Evolutionary conservation across 345 rosid species (phyloP), one percentile per base, ranked within the genome.

Genomic region (Gossypium turneri): DNA sequence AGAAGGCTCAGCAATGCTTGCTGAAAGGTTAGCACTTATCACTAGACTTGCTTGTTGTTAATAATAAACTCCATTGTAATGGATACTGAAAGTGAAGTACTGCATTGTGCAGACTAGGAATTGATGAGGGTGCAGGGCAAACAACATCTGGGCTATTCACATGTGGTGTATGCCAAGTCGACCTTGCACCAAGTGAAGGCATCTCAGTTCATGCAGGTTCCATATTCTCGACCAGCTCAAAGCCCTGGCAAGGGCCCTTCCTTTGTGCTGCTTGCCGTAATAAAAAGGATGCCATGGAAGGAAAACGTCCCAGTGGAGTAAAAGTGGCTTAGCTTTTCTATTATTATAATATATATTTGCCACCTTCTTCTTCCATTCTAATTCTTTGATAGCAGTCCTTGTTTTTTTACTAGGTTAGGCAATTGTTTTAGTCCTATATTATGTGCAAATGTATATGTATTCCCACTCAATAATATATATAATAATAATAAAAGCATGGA

Each of bases 261-360:
- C 92, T 94, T 0, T 94, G 97, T 43, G 75, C 84, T 11, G 94
- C 81, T 24, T 92, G 97, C 75, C 92, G 94, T 12, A 67, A 89
- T 38, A 94, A 92, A 86, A 90, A 90, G 83, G 97, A 92, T 9
- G 98, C 97, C 53, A 94, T 92, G 97, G 97, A 94, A 90, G 97
- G 98, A 45, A 92, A 94, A 78, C 89, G 93, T 15, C 92, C 92
- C 0, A 88, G 93, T 2, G 97, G 92, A 58, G 88, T 90, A 9
- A 86, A 84, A 85, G 97, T 90, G 73, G 86, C 83, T 1, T 88
- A 83, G 60, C 67, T 72, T 25, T 56, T 55, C 29, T 15, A 43
- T 75, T 77, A 52, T 56, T 19, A 56, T 10, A 56, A 9, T 20
- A 56, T 11, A 48, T 48, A 48, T 61, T 74, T 76, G 72, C 44